Conservation (phyloP, 306 rosid species). For the Rosa persica region DNA sequence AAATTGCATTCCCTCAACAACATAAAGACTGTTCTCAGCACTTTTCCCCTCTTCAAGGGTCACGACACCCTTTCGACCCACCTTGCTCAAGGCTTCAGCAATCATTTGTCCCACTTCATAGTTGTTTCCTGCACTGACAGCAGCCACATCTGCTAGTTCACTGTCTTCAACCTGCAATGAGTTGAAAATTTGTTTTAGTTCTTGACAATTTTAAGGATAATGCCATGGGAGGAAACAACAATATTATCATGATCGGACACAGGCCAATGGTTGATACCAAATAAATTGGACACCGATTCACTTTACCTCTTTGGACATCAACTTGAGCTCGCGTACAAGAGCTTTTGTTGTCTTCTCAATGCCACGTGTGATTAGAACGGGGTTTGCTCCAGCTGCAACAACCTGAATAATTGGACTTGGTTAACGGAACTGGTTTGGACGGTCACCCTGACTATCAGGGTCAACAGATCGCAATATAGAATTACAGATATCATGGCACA, state of each 20-base stretch:
- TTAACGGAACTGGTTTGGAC: not conserved
- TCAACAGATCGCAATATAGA: not conserved
- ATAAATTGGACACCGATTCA: not conserved
- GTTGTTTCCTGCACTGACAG: conserved; percentile 99
- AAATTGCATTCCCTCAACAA: conserved; percentile 99
- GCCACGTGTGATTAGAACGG: conserved; percentile 94
- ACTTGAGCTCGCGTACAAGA: conserved; percentile 76
- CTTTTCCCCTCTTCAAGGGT: conserved; percentile 99
- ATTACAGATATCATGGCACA: not conserved
- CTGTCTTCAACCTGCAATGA: conserved; percentile 88
- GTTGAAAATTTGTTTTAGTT: not conserved
- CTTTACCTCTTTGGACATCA: conserved; percentile 83
- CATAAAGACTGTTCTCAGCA: conserved; percentile 89
- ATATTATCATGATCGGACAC: not conserved
- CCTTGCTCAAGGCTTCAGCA: conserved; percentile 97
- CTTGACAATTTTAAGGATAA: not conserved
- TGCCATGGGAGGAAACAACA: not conserved
- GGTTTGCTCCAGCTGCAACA: conserved; percentile 99
- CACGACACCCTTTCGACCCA: conserved; percentile 98
- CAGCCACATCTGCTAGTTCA: conserved; percentile 97
- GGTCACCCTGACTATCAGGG: not conserved
- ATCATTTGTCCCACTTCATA: conserved; percentile 93
- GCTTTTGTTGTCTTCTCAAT: conserved; percentile 90
- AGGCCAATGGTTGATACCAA: not conserved
- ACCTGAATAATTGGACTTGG: conserved; percentile 47